Conservation (phyloP, 805 yeast genomes). For the Metschnikowia koreensis region DNA sequence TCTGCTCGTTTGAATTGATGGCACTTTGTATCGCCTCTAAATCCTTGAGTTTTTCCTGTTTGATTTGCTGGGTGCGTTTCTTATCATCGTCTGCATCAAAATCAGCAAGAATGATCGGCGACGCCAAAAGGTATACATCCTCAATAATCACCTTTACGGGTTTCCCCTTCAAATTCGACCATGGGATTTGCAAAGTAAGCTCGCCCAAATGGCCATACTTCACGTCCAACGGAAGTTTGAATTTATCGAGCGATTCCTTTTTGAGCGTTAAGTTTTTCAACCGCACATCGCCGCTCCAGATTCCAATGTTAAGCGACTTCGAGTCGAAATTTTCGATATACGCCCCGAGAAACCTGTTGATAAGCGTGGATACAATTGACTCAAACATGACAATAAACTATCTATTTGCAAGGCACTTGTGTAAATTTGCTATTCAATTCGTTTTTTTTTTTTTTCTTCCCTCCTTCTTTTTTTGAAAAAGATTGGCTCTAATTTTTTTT, state of each 20-base stretch:
- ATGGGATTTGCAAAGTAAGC: conserved; percentile 87
- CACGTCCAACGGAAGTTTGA: conserved; percentile 84
- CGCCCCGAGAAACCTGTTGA: conserved; percentile 61
- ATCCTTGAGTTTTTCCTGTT: conserved; percentile 62
- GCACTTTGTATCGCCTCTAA: conserved; percentile 63
- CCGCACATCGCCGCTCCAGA: conserved; percentile 97
- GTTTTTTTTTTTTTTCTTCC: too few species aligned
- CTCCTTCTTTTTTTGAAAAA: background rate
- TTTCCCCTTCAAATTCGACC: conserved; percentile 90
- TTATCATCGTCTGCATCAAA: conserved; percentile 57
- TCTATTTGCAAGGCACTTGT: background rate
- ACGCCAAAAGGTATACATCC: conserved; percentile 79
- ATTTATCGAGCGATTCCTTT: conserved; percentile 83
- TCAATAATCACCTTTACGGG: conserved; percentile 88
- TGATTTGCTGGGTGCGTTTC: conserved; percentile 58
- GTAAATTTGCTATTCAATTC: background rate
- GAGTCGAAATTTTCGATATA: conserved; percentile 96
- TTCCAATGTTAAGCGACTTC: conserved; percentile 89
- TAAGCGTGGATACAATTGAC: conserved; percentile 60
- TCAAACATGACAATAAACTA: conserved; percentile 49
- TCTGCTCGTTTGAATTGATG: conserved; percentile 22
- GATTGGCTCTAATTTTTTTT: background rate
- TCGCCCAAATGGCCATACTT: conserved; percentile 88
- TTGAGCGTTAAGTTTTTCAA: conserved; percentile 73
- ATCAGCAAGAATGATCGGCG: conserved; percentile 63